Evolutionary conservation across 2,329 filamentous ascomycete genomes (phyloP), one percentile per base, ranked within the genome.

Genomic region (Cercospora berteroae): DNA sequence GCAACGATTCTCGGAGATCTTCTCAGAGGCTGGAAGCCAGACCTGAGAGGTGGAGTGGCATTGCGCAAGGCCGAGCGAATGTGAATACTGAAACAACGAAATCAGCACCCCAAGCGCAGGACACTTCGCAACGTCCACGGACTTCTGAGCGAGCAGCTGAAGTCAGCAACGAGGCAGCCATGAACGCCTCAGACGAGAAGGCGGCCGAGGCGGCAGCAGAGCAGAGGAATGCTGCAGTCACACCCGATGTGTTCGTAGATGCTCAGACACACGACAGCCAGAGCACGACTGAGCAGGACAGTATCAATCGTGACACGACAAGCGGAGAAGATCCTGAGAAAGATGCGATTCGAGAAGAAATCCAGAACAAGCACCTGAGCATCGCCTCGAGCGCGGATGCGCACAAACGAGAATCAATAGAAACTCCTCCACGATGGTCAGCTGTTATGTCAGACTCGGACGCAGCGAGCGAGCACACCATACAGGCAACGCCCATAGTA

Each of bases 341-440:
- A 56, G 66, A 69, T 64, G 70, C 66, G 1, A 66, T 70, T 23
- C 66, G 63, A 18, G 69, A 67, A 66, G 70, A 71, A 20, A 63
- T 64, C 27, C 62, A 63, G 36, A 67, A 67, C 10, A 71, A 69
- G 39, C 67, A 69, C 57, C 33, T 71, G 42, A 70, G 66, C 60
- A 39, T 66, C 7, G 66, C 58, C n/a, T 68, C 66, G 1, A 65
- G 57, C 23, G 27, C 67, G 6, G 70, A 71, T 55, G 59, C 56
- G 31, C 50, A 67, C 12, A 71, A 71, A 56, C 39, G 70, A 31
- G 70, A 71, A 39, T 71, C 70, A 13, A 67, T 71, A 42, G 70
- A 71, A 44, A 70, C 70, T 23, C 64, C 65, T 18, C 59, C 67
- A 7, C 67, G 70, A n/a, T 65, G 67, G 36, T 70, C 68, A 1